Evolutionary conservation across 192 early-diverging fungal species (phyloP).

Genomic region (Entomortierella chlamydospora): DNA sequence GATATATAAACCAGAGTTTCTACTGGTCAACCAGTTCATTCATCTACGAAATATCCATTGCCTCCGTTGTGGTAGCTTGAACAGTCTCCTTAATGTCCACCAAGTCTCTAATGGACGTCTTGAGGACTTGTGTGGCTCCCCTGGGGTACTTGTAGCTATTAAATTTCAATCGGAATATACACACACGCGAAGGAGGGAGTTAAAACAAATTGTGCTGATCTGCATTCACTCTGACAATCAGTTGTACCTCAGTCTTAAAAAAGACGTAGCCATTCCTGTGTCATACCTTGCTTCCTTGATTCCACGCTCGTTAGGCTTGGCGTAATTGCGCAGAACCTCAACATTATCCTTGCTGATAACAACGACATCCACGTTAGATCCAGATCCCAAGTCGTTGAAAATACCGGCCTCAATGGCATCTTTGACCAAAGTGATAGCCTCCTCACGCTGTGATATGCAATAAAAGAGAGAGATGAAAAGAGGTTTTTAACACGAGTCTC

Average conservation of each 20-base stretch:
- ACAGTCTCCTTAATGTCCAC: constrained; percentile 67
- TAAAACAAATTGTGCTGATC: background rate
- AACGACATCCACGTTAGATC: constrained; percentile 94
- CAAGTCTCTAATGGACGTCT: constrained; percentile 62
- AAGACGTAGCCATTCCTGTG: constrained; percentile 38
- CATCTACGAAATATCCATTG: constrained; percentile 67
- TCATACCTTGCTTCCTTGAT: constrained; percentile 88
- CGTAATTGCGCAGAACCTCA: constrained; percentile 89
- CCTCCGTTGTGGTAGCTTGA: constrained; percentile 61
- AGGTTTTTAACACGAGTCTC: too few species aligned
- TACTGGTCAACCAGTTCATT: background rate
- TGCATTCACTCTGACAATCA: too few species aligned
- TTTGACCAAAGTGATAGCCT: constrained; percentile 90
- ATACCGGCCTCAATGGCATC: constrained; percentile 97
- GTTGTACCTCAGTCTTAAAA: too few species aligned
- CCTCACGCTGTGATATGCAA: constrained; percentile 73
- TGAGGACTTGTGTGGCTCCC: constrained; percentile 68
- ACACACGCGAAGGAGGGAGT: too few species aligned
- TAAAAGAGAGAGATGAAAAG: too few species aligned
- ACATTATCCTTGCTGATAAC: constrained; percentile 89
- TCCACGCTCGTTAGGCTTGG: constrained; percentile 88
- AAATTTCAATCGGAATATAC: too few species aligned
- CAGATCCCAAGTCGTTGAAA: constrained; percentile 99
- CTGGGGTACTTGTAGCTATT: constrained; percentile 74
- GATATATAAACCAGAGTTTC: background rate